Base-by-base conservation (phyloP, 331 rosid species). In the Ulmus americana region DNA sequence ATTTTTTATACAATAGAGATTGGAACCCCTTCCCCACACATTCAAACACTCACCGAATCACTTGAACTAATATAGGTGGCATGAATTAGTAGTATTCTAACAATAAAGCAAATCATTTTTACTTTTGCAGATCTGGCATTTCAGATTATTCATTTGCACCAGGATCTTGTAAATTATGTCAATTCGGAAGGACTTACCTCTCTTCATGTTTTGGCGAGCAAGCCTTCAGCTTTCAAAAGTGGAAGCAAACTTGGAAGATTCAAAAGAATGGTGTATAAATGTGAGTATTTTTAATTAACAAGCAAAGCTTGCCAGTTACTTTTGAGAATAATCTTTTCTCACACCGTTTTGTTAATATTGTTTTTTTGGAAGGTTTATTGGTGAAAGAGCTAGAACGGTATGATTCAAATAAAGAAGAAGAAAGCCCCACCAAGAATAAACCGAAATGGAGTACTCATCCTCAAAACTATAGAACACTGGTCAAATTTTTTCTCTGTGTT, bases 201-300 rank as follows among this genome's bases (percentile, higher is more conserved):
- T 9, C 88, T 87, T 42, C 86, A 87, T 67, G 0, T 67, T 8
- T 71, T 87, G 6, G 91, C 91, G 0, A 67, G 40, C 5, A 80
- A 75, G 70, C 85, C 91, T 45, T 59, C 82, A 8, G 55, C 67
- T 48, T 85, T 87, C 66, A 70, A 0, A 63, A 87, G 91, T 60
- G 77, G 87, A 9, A 0, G 73, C 57, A 68, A 22, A 50, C 70
- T 80, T 63, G 55, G 69, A 39, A 20, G 55, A 39, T 64, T 45
- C 66, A 61, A 62, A n/a, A 51, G 0, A 2, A 7, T 85, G 68
- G 14, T 75, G 11, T 87, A 84, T 52, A 10, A 62, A 16, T 70
- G 90, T 79, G 13, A 77, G 84, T 61, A 40, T 10, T 28, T 10
- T 14, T 51, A n/a, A n/a, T 0, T 18, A 22, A 22, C 28, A 22